Base-by-base conservation (phyloP, 768 basidiomycete species). In the Boletus vermiculosoides region DNA sequence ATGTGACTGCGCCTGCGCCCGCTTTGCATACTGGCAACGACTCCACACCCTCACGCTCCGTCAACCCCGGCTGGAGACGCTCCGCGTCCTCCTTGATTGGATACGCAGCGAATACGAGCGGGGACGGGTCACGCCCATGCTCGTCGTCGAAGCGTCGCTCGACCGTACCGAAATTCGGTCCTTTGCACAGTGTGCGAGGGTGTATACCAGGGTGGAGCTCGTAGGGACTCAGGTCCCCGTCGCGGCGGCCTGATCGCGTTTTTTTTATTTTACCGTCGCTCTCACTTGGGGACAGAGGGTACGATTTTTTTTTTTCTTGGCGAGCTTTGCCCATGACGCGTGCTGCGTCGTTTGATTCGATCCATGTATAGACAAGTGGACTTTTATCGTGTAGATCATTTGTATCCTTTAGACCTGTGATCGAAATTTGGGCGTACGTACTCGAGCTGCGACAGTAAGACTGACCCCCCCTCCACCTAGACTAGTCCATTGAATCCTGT, bases 31-130 rank as follows among this genome's bases (percentile, higher is more conserved):
- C 28, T 69, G 68, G 68, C 58, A 58, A 37, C 56, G 51, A 18
- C 56, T 69, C 10, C 59, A 36, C 20, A 57, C 45, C n/a, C 57
- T 69, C 44, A 66, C 58, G 1, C 59, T 69, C 20, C 62, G 66
- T 25, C 62, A 64, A 25, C 63, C 69, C 3, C 60, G 69, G 20
- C 51, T 40, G 13, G 68, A 69, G 9, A 63, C 66, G 0, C 55
- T 68, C 20, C 57, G 51, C 15, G 47, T 57, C 16, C 33, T 69
- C 5, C 55, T 60, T 0, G 69, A 70, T 6, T 69, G 69, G 69
- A 50, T 64, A 37, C 54, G 48, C 28, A 54, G 40, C 25, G 64
- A 61, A 9, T 55, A 31, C 22, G 50, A 58, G 15, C 57, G 54
- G 34, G 56, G 59, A 4, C 58, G 53, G 11, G 5, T 28, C 33